These are phyloP conservation scores for Pichia occidentalis DNA, from an alignment of 805 yeast genomes.

Conservation along the genomic window DNA sequence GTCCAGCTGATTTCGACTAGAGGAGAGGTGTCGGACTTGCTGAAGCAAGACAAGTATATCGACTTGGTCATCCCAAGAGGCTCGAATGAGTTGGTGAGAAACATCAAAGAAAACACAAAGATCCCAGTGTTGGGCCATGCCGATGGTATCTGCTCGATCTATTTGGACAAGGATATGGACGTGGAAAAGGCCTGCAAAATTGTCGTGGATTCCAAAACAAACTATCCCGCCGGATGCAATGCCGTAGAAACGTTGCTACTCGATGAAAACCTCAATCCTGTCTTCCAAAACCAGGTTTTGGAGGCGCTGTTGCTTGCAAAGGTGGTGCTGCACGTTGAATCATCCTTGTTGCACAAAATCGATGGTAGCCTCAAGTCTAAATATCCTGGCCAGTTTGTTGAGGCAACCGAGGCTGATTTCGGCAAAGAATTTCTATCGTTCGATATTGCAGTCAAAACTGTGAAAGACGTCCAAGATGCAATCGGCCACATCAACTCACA, in stretches of 20 bases:
- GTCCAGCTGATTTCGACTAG: conserved; percentile 85
- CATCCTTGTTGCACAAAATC: conserved; percentile 36
- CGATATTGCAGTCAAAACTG: conserved; percentile 70
- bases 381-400: conserved; percentile 29
- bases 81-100: conserved; percentile 84
- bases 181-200: conserved; percentile 68
- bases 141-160: conserved; percentile 92
- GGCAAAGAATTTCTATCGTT: conserved; percentile 77
- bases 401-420: conserved; percentile 63
- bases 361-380: conserved; percentile 16
- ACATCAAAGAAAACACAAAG: conserved; percentile 79
- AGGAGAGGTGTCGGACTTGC: conserved; percentile 79
- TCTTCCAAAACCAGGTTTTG: conserved; percentile 18
- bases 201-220: conserved; percentile 82
- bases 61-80: conserved; percentile 98
- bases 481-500: conserved; percentile 79
- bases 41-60: conserved; percentile 80
- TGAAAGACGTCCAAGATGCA: conserved; percentile 60
- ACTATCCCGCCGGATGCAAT: conserved; percentile 98
- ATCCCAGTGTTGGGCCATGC: conserved; percentile 99
- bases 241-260: conserved; percentile 86
- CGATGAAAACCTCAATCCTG: conserved; percentile 35
- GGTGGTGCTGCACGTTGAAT: conserved; percentile 68
- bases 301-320: conserved; percentile 47
- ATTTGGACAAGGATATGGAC: conserved; percentile 73